These are phyloP conservation scores for Wickerhamomyces sp. DNA, from an alignment of 1,139 yeast species.

Conservation along the genomic window DNA sequence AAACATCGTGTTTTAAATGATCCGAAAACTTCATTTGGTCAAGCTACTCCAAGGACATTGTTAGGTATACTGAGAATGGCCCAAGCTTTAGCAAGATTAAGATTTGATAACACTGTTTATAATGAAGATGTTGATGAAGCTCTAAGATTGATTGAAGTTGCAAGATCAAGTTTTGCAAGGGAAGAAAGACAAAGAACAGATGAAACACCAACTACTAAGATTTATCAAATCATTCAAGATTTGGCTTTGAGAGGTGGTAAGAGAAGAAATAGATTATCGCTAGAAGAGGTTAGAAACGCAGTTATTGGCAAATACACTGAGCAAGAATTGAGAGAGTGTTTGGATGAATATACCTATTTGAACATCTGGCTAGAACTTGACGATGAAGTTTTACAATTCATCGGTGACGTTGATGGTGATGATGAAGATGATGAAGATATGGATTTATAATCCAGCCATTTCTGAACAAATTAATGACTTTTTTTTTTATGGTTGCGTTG, in stretches of 20 bases:
- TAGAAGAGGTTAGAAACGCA: slow-evolving; percentile 59
- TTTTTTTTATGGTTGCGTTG: too few relatives aligned
- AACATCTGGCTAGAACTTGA: slow-evolving; percentile 77
- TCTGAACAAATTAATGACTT: too few relatives aligned
- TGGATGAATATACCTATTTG: slow-evolving; percentile 65
- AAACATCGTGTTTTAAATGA: slow-evolving; percentile 65
- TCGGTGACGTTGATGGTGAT: slow-evolving; percentile 30
- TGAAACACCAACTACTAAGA: slow-evolving; percentile 47
- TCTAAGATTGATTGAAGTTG: slow-evolving; percentile 75
- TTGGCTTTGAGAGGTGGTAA: slow-evolving; percentile 44
- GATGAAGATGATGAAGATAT: slow-evolving; percentile 9
- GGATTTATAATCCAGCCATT: not conserved
- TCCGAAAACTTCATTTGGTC: slow-evolving; percentile 68
- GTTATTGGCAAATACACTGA: slow-evolving; percentile 75
- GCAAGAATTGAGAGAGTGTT: slow-evolving; percentile 70
- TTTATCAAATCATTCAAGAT: slow-evolving; percentile 43
- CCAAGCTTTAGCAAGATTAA: slow-evolving; percentile 87
- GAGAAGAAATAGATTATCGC: slow-evolving; percentile 41
- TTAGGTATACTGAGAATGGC: slow-evolving; percentile 89
- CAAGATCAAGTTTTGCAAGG: slow-evolving; percentile 71
- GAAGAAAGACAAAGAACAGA: slow-evolving; percentile 48
- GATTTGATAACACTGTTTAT: slow-evolving; percentile 70
- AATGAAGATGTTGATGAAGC: slow-evolving; percentile 94
- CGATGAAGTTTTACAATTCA: slow-evolving; percentile 39
- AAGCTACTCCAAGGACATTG: slow-evolving; percentile 92